phyloP scores from a whole-genome alignment of 805 yeast species.

The Lipomyces mesembrius region DNA sequence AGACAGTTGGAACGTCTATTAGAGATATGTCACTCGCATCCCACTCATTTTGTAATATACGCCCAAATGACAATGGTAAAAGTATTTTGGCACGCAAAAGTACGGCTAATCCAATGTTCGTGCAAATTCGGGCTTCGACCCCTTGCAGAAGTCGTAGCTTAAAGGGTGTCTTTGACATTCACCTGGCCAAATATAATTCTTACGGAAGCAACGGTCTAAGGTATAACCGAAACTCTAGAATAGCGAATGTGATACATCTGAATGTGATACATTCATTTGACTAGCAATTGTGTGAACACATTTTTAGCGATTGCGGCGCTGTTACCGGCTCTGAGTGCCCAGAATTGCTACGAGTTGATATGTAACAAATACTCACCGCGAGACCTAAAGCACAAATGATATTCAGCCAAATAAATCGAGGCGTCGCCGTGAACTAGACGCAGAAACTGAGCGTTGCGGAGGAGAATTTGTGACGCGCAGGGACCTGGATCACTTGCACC shows the following conservation, averaged over 20 bases:
- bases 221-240: background rate
- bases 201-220: background rate
- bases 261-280: constrained; percentile 7
- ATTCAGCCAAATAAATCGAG: background rate
- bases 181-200: background rate
- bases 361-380: background rate
- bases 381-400: background rate
- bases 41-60: background rate
- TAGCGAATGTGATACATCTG: constrained; percentile 12
- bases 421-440: background rate
- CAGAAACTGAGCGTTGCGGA: background rate
- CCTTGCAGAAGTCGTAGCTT: background rate
- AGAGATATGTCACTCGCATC: background rate
- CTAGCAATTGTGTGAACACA: constrained; percentile 2
- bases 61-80: background rate
- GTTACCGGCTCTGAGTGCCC: background rate
- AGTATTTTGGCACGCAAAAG: too few species aligned
- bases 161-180: background rate
- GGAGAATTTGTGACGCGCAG: constrained; percentile 4
- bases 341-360: background rate
- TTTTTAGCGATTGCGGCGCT: background rate
- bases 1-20: background rate
- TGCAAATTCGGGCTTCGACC: background rate
- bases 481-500: constrained; percentile 38
- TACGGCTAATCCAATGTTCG: too few species aligned